Evolutionary conservation across 768 basidiomycete species (phyloP), one percentile per base, ranked within the genome.

Genomic region (Xerocomellus amylosporus): DNA sequence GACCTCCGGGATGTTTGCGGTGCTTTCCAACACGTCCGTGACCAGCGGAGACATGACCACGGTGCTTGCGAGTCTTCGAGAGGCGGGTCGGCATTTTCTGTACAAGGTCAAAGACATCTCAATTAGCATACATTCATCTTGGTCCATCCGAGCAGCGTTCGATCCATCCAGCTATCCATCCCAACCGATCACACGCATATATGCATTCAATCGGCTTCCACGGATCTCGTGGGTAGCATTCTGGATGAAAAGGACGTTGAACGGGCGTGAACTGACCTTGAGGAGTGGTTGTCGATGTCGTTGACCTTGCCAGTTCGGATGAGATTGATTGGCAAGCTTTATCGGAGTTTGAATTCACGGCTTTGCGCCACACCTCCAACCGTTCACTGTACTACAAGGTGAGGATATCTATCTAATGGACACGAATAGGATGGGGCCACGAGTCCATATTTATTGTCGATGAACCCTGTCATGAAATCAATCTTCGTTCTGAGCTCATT

Each of bases 11-110:
- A 74, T 98, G 96, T 78, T 98, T 98, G 75, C 97, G 90, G 86
- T 99, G 97, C 86, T 98, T 98, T 66, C 97, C 97, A 71, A 99
- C 92, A 90, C 97, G 96, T 75, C 97, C 97, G 77, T 98, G 89
- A 80, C 97, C 97, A 73, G 95, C 94, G 64, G 96, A 99, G 68
- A 99, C 95, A 81, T 98, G 95, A 68, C 96, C 96, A 71, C 96
- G 86, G 79, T 97, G 95, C 80, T 99, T 99, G 79, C 96, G 88
- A 76, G 96, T 98, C 79, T 98, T 98, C 68, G 87, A 82, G 79
- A 94, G 81, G 73, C 83, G 93, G 74, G 95, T 93, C 75, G 97
- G 97, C 97, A 97, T 98, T 76, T 78, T 76, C 75, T 80, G 62
- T 51, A 54, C 44, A 51, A 42, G 19, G 15, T 60, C 55, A 46